These are phyloP conservation scores for Lecanosticta acicola DNA, from an alignment of 2,329 filamentous ascomycete genomes.

Conservation along the genomic window DNA sequence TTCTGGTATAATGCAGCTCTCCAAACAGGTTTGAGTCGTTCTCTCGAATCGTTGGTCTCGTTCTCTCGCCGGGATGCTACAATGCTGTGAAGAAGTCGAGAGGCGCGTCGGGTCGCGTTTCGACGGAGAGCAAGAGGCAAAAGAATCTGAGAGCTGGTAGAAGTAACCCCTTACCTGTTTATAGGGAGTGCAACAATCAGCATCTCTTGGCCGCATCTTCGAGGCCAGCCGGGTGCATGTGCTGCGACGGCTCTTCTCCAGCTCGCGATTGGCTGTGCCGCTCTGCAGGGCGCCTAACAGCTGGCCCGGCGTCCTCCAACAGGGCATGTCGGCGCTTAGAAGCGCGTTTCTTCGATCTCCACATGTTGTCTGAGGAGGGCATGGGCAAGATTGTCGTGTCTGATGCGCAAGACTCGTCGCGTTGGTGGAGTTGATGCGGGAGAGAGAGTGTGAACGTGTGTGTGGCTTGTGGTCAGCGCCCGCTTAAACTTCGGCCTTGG, in stretches of 20 bases:
- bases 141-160: neutral
- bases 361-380: too few species aligned
- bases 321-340: neutral
- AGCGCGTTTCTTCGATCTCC: neutral
- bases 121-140: neutral
- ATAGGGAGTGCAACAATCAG: neutral
- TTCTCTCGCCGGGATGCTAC: neutral
- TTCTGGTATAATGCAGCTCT: too few species aligned
- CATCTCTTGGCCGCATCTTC: neutral
- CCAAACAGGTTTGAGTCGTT: neutral
- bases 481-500: too few species aligned
- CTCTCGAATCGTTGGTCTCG: neutral
- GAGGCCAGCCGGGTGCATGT: neutral
- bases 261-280: neutral
- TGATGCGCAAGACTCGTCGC: too few species aligned
- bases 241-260: neutral
- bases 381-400: too few species aligned
- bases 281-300: neutral
- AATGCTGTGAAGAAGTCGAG: neutral
- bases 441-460: too few species aligned
- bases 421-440: too few species aligned
- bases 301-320: neutral
- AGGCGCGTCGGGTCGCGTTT: neutral
- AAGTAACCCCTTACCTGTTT: neutral
- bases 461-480: too few species aligned